These are phyloP conservation scores for Fusarium zealandicum DNA, from an alignment of 2,329 filamentous ascomycete species.

Conservation along the genomic window DNA sequence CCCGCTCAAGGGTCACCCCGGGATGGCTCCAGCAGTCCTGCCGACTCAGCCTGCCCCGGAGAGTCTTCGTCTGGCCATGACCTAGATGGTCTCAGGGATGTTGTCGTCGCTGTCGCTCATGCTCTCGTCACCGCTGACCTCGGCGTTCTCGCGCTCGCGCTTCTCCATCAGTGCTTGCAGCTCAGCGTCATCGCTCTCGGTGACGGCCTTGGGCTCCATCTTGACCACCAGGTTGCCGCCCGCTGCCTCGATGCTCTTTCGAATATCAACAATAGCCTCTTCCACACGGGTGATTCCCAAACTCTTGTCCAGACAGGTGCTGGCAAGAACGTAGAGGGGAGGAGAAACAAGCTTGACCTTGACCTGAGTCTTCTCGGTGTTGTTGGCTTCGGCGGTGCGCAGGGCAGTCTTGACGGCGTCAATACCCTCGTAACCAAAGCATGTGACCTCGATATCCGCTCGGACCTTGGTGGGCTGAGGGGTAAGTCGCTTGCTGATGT, in stretches of 20 bases:
- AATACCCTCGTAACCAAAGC: conserved; percentile 96
- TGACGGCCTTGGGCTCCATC: conserved; percentile 99
- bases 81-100: conserved; percentile 52
- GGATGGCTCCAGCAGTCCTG: conserved; percentile 28
- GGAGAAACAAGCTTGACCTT: conserved; percentile 99
- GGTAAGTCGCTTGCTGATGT: conserved; percentile 96
- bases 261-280: conserved; percentile 88
- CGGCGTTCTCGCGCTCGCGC: conserved; percentile 95
- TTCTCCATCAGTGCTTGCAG: conserved; percentile 99
- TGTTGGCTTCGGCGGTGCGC: conserved; percentile 88
- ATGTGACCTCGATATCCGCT: conserved; percentile 95
- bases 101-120: conserved; percentile 95
- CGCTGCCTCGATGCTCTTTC: conserved; percentile 76
- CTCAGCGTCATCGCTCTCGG: conserved; percentile 97
- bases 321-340: conserved; percentile 94
- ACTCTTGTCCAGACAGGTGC: conserved; percentile 92
- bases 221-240: conserved; percentile 87
- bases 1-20: conserved; percentile 20
- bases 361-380: conserved; percentile 91
- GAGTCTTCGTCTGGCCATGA: conserved; percentile 24
- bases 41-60: conserved; percentile 25
- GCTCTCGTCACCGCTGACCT: conserved; percentile 97
- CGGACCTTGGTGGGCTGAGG: conserved; percentile 99
- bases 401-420: conserved; percentile 96
- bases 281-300: conserved; percentile 85